A percentile compares a stretch with the other conserved stretches of the same genome.
Conservation (phyloP, 139 green algal genomes). For the Tetradesmus lagerheimii region DNA sequence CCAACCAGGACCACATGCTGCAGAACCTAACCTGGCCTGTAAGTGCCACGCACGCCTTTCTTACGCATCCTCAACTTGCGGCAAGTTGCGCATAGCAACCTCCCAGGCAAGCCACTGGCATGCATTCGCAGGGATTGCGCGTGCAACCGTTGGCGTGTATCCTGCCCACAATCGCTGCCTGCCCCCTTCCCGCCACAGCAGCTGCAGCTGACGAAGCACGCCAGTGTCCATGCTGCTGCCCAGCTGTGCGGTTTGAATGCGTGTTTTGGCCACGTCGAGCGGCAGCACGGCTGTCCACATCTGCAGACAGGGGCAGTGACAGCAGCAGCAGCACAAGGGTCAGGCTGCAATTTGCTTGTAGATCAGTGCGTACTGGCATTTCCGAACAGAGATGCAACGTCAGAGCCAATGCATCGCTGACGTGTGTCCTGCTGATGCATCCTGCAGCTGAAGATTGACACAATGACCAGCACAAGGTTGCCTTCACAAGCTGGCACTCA, state of each 20-base stretch:
- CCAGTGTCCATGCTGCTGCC: constrained; percentile 65
- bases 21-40: too few relatives aligned
- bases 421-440: too few relatives aligned
- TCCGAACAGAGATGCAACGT: too few relatives aligned
- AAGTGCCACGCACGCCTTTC: too few relatives aligned
- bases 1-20: too few relatives aligned
- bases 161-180: constrained; percentile 69
- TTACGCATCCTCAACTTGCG: not conserved
- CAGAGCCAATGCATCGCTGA: too few relatives aligned
- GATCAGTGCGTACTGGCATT: too few relatives aligned
- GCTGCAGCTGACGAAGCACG: constrained; percentile 61
- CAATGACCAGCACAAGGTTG: too few relatives aligned
- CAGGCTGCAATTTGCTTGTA: too few relatives aligned
- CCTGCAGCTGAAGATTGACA: too few relatives aligned
- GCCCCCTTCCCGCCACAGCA: constrained; percentile 65
- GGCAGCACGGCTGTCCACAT: constrained; percentile 82
- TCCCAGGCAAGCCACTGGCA: constrained; percentile 63
- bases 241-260: constrained; percentile 79
- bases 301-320: not conserved
- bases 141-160: constrained; percentile 70
- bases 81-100: constrained; percentile 28
- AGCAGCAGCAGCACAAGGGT: constrained; percentile 9
- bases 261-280: constrained; percentile 86
- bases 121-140: constrained; percentile 88
- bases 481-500: constrained; percentile 36